Percentiles rank a stretch among this genome's conserved stretches.
These are phyloP conservation scores for Neurospora discreta DNA, from an alignment of 495 filamentous ascomycete species.

Conservation along the genomic window DNA sequence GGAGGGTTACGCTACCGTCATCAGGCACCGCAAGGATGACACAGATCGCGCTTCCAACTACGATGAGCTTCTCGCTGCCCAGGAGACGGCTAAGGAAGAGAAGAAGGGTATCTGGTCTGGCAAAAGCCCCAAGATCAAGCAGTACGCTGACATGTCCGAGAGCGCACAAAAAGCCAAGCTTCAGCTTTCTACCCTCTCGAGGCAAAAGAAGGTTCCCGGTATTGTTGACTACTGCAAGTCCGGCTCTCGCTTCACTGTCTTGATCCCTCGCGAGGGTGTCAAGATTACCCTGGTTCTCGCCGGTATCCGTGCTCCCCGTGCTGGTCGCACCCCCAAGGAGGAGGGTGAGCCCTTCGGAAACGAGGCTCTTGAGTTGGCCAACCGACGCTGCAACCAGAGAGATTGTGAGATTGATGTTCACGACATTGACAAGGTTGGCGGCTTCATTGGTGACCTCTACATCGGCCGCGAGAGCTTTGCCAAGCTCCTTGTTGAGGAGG, in stretches of 20 bases:
- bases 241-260: conserved; percentile 83
- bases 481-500: conserved; percentile 87
- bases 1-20: conserved; percentile 84
- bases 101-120: conserved; percentile 89
- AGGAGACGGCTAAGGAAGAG: conserved; percentile 70
- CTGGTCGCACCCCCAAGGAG: conserved; percentile 72
- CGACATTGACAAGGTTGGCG: conserved; percentile 89
- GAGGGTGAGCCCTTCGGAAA: conserved; percentile 87
- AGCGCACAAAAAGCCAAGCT: conserved; percentile 90
- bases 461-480: conserved; percentile 95
- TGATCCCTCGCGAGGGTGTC: conserved; percentile 85
- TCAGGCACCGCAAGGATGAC: conserved; percentile 87
- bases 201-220: conserved; percentile 86
- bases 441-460: conserved; percentile 92
- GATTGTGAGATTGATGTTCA: conserved; percentile 96
- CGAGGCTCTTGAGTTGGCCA: conserved; percentile 85
- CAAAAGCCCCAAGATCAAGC: conserved; percentile 69
- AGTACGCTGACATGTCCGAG: conserved; percentile 83
- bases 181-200: conserved; percentile 70
- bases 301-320: conserved; percentile 84
- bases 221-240: conserved; percentile 97
- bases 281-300: conserved; percentile 93
- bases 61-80: conserved; percentile 80
- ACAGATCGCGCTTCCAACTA: conserved; percentile 87
- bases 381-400: conserved; percentile 78